Evolutionary conservation across 2,329 filamentous ascomycete species (phyloP).

Genomic region (Pseudocercospora pini-densiflorae): DNA sequence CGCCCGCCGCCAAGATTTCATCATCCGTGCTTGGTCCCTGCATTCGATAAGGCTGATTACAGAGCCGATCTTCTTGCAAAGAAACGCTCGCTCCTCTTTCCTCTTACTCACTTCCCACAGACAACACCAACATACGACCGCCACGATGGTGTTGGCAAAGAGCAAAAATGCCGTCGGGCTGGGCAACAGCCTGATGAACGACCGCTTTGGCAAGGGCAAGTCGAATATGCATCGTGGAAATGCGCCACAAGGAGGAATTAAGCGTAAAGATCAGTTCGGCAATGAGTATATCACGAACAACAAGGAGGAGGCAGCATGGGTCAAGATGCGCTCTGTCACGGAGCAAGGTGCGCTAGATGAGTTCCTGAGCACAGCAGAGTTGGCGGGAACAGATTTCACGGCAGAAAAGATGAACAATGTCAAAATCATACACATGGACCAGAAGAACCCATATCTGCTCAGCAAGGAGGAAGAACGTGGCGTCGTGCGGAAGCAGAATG

Average conservation of each 20-base stretch:
- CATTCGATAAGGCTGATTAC: slow-evolving; percentile 19
- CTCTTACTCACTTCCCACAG: background rate
- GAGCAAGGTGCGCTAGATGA: slow-evolving; percentile 97
- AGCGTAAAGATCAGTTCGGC: slow-evolving; percentile 39
- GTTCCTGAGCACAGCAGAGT: slow-evolving; percentile 91
- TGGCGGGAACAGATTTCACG: slow-evolving; percentile 98
- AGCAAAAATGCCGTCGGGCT: slow-evolving; percentile 94
- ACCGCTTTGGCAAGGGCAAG: slow-evolving; percentile 94
- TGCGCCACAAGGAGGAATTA: slow-evolving; percentile 70
- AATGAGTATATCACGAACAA: slow-evolving; percentile 84
- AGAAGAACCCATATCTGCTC: slow-evolving; percentile 92
- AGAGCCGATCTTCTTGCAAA: slow-evolving; percentile 12
- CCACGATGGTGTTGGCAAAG: slow-evolving; percentile 76
- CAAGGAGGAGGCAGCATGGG: slow-evolving; percentile 89
- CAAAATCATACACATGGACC: slow-evolving; percentile 96
- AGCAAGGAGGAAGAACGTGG: slow-evolving; percentile 82
- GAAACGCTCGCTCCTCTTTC: slow-evolving; percentile 5
- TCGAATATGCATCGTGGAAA: slow-evolving; percentile 74
- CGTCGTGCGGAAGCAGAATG: slow-evolving; percentile 78
- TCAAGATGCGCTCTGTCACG: slow-evolving; percentile 99
- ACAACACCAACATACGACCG: slow-evolving; percentile 18
- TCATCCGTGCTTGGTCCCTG: background rate
- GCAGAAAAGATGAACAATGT: slow-evolving; percentile 99
- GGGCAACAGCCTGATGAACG: slow-evolving; percentile 98
- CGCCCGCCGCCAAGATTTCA: background rate